Percentiles rank a stretch among this genome's conserved stretches.
These are phyloP conservation scores for Pistacia atlantica DNA, from an alignment of 345 rosid genomes.

Conservation along the genomic window DNA sequence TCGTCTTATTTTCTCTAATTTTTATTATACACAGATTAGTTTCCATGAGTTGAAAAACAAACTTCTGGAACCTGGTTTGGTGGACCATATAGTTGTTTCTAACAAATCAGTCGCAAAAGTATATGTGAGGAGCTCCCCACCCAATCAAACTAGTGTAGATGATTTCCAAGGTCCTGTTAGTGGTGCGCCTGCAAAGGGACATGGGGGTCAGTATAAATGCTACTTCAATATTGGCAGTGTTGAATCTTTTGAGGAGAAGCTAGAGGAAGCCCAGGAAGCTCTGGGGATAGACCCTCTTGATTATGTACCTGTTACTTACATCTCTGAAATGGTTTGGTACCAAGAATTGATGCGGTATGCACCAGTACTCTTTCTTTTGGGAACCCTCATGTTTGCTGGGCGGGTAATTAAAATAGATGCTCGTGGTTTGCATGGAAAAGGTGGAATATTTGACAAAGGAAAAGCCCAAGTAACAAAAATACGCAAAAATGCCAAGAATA, in stretches of 20 bases:
- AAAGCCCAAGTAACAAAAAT: constrained; percentile 83
- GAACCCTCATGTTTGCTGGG: constrained; percentile 66
- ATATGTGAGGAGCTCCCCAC: constrained; percentile 59
- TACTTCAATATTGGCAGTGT: constrained; percentile 90
- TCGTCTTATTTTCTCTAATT: neutral
- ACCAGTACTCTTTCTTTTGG: constrained; percentile 74
- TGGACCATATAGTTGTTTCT: constrained; percentile 86
- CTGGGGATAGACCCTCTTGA: constrained; percentile 78
- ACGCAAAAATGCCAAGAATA: constrained; percentile 89
- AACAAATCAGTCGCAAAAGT: constrained; percentile 94
- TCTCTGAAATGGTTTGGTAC: constrained; percentile 74
- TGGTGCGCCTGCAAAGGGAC: constrained; percentile 42
- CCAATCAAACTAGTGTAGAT: constrained; percentile 48
- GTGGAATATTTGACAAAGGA: constrained; percentile 94
- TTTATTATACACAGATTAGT: constrained; percentile 63
- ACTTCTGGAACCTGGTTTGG: constrained; percentile 92
- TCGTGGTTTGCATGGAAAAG: constrained; percentile 71
- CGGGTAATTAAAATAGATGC: constrained; percentile 83
- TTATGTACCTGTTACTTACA: constrained; percentile 74
- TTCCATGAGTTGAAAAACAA: constrained; percentile 96
- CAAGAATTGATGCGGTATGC: constrained; percentile 83
- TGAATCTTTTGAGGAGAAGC: constrained; percentile 89
- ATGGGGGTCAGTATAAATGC: constrained; percentile 65
- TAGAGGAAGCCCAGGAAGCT: constrained; percentile 91
- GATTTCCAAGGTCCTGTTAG: constrained; percentile 37